Conservation (phyloP, 2,329 filamentous ascomycete genomes). For the Apiospora hydei region DNA sequence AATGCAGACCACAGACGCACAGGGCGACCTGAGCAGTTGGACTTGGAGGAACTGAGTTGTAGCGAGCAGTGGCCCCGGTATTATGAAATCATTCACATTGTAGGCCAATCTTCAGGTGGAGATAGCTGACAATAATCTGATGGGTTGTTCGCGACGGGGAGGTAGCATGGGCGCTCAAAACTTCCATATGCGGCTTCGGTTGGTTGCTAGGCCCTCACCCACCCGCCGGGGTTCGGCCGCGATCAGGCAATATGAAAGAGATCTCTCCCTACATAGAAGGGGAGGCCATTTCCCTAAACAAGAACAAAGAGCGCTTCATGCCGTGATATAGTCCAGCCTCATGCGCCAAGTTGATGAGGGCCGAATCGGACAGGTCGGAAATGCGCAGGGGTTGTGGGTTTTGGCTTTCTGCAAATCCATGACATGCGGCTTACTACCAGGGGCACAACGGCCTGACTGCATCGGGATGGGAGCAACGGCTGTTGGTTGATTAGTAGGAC, state of each 20-base stretch:
- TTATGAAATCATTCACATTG: conserved; percentile 5
- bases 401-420: neutral
- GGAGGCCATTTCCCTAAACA: neutral
- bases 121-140: neutral
- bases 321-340: neutral
- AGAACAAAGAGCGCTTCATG: neutral
- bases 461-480: neutral
- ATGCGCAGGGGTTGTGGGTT: neutral
- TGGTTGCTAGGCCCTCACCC: neutral
- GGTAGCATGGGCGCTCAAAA: conserved; percentile 8
- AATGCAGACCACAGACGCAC: neutral
- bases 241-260: conserved; percentile 9
- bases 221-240: conserved; percentile 12
- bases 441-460: neutral
- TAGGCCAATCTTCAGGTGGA: neutral
- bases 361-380: neutral
- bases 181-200: conserved; percentile 1
- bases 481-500: neutral
- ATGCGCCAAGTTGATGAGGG: conserved; percentile 12
- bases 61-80: neutral
- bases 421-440: neutral
- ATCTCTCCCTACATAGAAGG: neutral
- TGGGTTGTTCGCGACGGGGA: neutral
- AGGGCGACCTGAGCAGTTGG: neutral
- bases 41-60: neutral